phyloP scores from a whole-genome alignment of 2,329 filamentous ascomycete species.

The Aspergillus sp. region DNA sequence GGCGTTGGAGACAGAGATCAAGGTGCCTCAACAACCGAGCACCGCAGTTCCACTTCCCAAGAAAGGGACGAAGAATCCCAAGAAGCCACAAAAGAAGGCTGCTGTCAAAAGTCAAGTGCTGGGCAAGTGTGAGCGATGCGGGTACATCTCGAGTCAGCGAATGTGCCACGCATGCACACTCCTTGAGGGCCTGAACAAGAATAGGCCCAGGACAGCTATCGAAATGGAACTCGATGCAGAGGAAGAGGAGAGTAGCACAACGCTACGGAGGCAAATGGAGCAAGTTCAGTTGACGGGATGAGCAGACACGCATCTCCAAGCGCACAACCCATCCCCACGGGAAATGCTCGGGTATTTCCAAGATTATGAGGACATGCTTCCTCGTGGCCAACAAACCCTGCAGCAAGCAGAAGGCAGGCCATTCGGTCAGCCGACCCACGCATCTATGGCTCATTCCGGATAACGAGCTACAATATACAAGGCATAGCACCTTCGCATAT shows the following conservation, averaged over 20 bases:
- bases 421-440: background rate
- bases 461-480: background rate
- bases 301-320: background rate
- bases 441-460: background rate
- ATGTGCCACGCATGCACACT: conserved; percentile 93
- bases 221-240: conserved; percentile 48
- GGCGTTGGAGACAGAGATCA: conserved; percentile 67
- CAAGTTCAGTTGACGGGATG: conserved; percentile 44
- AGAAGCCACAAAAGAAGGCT: conserved; percentile 42
- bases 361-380: background rate
- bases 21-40: conserved; percentile 24
- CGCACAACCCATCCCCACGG: background rate
- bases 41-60: conserved; percentile 17
- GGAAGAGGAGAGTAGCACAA: conserved; percentile 53
- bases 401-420: conserved; percentile 7
- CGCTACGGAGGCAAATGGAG: conserved; percentile 52
- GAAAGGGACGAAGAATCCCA: conserved; percentile 22
- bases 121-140: conserved; percentile 81
- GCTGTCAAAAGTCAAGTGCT: conserved; percentile 51
- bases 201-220: conserved; percentile 48
- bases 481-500: background rate
- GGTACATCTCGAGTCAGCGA: conserved; percentile 91
- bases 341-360: background rate
- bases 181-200: conserved; percentile 86
- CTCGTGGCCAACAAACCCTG: background rate